These are phyloP conservation scores for Lentinula sp. DNA, from an alignment of 768 basidiomycete species.

Conservation along the genomic window DNA sequence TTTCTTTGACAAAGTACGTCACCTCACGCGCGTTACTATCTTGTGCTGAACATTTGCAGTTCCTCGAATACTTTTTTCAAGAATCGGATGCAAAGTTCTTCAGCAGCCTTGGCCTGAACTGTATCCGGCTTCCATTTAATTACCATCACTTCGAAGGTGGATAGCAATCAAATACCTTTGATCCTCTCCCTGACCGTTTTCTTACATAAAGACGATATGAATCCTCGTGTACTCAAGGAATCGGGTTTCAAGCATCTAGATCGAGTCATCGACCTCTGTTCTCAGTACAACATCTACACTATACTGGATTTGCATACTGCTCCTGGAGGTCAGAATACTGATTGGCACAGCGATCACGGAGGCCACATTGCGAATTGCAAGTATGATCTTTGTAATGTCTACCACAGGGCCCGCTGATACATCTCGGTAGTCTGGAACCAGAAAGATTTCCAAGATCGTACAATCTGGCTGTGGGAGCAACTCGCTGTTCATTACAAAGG, in stretches of 20 bases:
- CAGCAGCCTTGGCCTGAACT: slow-evolving; percentile 74
- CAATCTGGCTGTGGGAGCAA: slow-evolving; percentile 72
- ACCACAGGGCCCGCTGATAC: background rate
- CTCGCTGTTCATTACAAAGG: slow-evolving; percentile 70
- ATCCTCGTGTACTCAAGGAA: slow-evolving; percentile 69
- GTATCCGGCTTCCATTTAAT: slow-evolving; percentile 71
- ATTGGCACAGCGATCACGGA: slow-evolving; percentile 77
- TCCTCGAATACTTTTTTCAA: slow-evolving; percentile 79
- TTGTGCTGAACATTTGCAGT: slow-evolving; percentile 31
- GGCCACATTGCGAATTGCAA: slow-evolving; percentile 58
- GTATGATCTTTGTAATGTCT: slow-evolving; percentile 8
- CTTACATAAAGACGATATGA: slow-evolving; percentile 49
- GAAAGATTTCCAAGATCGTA: slow-evolving; percentile 80
- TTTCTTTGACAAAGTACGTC: slow-evolving; percentile 75
- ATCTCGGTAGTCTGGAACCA: slow-evolving; percentile 60
- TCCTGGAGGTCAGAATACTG: slow-evolving; percentile 69
- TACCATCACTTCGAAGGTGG: slow-evolving; percentile 67
- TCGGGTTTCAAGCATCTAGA: slow-evolving; percentile 80
- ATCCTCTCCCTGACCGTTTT: background rate
- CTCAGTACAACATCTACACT: slow-evolving; percentile 71
- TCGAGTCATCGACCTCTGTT: slow-evolving; percentile 71
- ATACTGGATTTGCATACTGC: slow-evolving; percentile 79
- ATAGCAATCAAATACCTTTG: background rate
- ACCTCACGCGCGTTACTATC: background rate
- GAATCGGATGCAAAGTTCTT: slow-evolving; percentile 74